Evolutionary conservation across 164 flowering plant genomes (phyloP).

Genomic region (Platanus orientalis): DNA sequence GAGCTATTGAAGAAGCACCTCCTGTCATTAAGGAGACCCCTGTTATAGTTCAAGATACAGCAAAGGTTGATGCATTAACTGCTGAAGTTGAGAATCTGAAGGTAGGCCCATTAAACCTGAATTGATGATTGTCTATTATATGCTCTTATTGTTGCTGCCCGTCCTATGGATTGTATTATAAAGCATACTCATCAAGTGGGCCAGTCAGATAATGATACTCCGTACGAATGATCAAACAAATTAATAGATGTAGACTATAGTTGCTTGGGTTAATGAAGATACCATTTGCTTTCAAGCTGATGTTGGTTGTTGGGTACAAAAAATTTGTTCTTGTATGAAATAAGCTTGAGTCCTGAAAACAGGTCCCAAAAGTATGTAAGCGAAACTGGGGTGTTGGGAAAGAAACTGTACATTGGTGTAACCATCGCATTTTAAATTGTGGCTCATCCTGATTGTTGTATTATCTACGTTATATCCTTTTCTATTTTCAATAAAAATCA

Average conservation of each 20-base stretch:
- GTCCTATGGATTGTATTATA: neutral
- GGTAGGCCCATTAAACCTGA: constrained; percentile 37
- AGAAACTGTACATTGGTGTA: too few species aligned
- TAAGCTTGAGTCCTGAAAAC: too few species aligned
- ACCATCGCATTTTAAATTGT: too few species aligned
- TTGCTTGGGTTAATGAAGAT: neutral
- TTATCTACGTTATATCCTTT: too few species aligned
- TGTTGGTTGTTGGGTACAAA: too few species aligned
- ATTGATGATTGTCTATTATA: neutral
- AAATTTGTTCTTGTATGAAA: too few species aligned
- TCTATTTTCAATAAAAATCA: too few species aligned
- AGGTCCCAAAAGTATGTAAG: too few species aligned
- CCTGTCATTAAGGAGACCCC: constrained; percentile 96
- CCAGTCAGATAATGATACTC: neutral
- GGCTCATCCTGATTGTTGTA: too few species aligned
- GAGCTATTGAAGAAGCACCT: constrained; percentile 97
- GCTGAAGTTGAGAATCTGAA: constrained; percentile 80
- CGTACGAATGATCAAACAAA: neutral
- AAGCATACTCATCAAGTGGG: neutral
- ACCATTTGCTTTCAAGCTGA: too few species aligned
- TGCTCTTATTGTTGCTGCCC: neutral
- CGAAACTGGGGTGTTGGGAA: too few species aligned
- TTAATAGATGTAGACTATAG: neutral
- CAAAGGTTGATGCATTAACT: constrained; percentile 65
- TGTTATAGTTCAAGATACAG: constrained; percentile 82